These are phyloP conservation scores for Didymella lethalis DNA, from an alignment of 2,329 filamentous ascomycete species.

Conservation along the genomic window DNA sequence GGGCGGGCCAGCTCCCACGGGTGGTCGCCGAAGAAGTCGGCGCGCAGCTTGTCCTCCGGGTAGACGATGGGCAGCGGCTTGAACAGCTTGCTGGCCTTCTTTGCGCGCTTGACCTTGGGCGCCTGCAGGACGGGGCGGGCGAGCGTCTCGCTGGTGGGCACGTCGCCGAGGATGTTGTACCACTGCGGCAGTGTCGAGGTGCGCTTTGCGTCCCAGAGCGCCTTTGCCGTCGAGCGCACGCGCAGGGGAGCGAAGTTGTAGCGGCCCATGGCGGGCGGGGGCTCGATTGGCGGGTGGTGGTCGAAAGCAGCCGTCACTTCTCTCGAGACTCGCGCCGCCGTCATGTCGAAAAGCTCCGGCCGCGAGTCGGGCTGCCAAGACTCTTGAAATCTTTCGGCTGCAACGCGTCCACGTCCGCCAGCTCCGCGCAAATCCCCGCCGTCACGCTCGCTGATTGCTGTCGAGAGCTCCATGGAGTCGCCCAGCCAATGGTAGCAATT, in stretches of 20 bases:
- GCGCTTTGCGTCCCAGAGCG: constrained; percentile 57
- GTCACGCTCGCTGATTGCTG: constrained; percentile 2
- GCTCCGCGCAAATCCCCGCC: constrained; percentile 6
- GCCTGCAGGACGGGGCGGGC: constrained; percentile 63
- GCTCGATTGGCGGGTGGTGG: constrained; percentile 1
- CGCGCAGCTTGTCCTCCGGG: constrained; percentile 82
- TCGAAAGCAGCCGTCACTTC: not conserved
- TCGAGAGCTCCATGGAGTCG: constrained; percentile 27
- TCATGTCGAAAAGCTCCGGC: constrained; percentile 12
- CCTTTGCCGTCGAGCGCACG: constrained; percentile 61
- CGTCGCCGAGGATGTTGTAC: constrained; percentile 63
- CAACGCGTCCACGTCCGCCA: constrained; percentile 18
- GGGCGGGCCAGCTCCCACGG: constrained; percentile 96
- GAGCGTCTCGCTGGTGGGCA: constrained; percentile 67
- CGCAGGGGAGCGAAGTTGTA: constrained; percentile 61
- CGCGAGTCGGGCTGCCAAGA: constrained; percentile 39
- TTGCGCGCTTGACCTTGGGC: constrained; percentile 50
- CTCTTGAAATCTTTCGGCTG: constrained; percentile 26
- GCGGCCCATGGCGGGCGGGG: constrained; percentile 56
- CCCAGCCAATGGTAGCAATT: constrained; percentile 17
- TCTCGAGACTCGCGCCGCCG: not conserved
- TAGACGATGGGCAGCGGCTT: constrained; percentile 79
- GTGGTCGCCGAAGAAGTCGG: constrained; percentile 88
- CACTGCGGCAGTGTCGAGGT: constrained; percentile 59
- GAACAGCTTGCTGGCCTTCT: constrained; percentile 78